Percentiles rank a stretch among this genome's conserved stretches.
Conservation (phyloP, 495 filamentous ascomycete genomes). For the Daldinia concentrica region DNA sequence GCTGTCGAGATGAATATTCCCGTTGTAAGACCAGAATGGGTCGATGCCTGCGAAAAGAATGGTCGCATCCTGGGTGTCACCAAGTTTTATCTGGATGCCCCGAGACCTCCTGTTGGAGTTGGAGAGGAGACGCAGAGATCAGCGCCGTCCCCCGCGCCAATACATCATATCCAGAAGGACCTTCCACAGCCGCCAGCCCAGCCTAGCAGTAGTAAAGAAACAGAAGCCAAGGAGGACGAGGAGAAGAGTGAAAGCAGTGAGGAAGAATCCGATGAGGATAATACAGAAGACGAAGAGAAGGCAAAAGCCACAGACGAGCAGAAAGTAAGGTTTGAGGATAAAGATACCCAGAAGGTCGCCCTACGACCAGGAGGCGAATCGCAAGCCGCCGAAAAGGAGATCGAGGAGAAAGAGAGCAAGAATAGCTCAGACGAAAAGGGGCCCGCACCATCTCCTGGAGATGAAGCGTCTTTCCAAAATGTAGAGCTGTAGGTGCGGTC, state of each 20-base stretch:
- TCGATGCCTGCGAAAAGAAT: constrained; percentile 91
- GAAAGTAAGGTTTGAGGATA: constrained; percentile 64
- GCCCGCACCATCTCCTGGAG: constrained; percentile 53
- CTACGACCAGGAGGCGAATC: constrained; percentile 46
- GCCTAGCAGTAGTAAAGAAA: constrained; percentile 36
- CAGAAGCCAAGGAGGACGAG: constrained; percentile 39
- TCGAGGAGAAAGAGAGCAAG: constrained; percentile 46
- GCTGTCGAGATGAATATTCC: constrained; percentile 98
- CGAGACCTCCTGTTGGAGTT: constrained; percentile 48
- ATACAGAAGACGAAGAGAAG: constrained; percentile 46
- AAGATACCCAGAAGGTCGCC: constrained; percentile 60
- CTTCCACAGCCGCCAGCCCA: constrained; percentile 46
- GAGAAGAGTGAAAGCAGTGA: constrained; percentile 40
- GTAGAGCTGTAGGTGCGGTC: constrained; percentile 56
- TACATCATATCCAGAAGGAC: constrained; percentile 48
- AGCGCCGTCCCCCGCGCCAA: constrained; percentile 32
- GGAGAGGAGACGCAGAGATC: constrained; percentile 44
- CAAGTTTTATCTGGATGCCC: constrained; percentile 91
- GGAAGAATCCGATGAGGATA: constrained; percentile 44
- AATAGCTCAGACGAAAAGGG: constrained; percentile 49
- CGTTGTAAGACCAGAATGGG: constrained; percentile 97
- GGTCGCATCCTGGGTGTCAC: constrained; percentile 94
- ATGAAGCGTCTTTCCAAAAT: constrained; percentile 63
- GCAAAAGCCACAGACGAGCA: constrained; percentile 59
- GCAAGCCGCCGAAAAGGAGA: constrained; percentile 31